Evolutionary conservation across 2,329 filamentous ascomycete genomes (phyloP), one percentile per base, ranked within the genome.

Genomic region (Ophidiomyces ophidiicola): DNA sequence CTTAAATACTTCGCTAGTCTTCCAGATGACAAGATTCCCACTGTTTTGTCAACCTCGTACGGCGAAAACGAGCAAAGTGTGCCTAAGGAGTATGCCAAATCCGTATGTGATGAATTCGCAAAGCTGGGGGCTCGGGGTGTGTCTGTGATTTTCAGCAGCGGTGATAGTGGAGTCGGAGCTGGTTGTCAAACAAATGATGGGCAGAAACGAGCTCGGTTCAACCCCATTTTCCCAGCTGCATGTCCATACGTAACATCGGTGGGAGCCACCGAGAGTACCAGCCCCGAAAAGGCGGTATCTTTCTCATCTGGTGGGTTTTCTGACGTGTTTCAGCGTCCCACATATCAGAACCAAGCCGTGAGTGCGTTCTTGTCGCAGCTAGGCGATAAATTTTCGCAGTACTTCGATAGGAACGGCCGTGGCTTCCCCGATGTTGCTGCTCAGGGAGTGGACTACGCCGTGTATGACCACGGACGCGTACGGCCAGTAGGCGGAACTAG

Each of bases 21-120:
- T 14, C 56, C 64, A 1, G 67, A 74, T 43, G 54, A 63, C 2
- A 54, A 71, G 12, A 62, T 83, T 0, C 79, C 80, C 0, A 68
- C 72, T 3, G 72, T 81, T 12, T 66, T 84, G 29, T 71, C 69
- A 28, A 79, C 76, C n/a, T 82, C 78, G 0, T 84, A 83, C 51
- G 78, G 76, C 18, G 77, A 81, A 48, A 68, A 77, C 32, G 80
- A 84, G 55, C 74, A 68, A 53, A 70, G 67, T 3, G 63, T 82
- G 0, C 76, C 77, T 0, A 58, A 59, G 15, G 60, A 65, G 3
- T 82, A 82, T 52, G 70, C 74, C 5, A 64, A 71, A 49, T 66
- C 71, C 41, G 69, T 74, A 14, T 82, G 81, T 57, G 68, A 68
- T 21, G 62, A 75, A 29, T 76, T 79, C 44, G 74, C 71, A 4